phyloP scores from a whole-genome alignment of 2,329 filamentous ascomycete genomes.

The Zasmidium angulare region DNA sequence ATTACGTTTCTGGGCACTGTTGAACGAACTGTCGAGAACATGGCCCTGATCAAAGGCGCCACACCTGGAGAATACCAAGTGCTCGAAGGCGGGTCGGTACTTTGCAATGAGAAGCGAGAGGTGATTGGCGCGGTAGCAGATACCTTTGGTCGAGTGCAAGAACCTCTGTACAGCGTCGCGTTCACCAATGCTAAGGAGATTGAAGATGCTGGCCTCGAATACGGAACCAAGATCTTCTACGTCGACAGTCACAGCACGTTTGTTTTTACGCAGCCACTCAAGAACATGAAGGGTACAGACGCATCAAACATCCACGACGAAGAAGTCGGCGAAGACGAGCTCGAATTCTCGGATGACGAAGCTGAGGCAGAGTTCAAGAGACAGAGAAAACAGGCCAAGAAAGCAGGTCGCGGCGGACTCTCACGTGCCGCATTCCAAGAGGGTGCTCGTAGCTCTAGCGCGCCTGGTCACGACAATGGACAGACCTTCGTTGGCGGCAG shows the following conservation, averaged over 20 bases:
- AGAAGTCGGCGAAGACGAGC: constrained; percentile 79
- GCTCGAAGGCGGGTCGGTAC: constrained; percentile 77
- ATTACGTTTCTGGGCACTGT: constrained; percentile 74
- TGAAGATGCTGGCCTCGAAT: constrained; percentile 62
- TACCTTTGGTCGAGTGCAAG: constrained; percentile 79
- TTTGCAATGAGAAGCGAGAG: constrained; percentile 73
- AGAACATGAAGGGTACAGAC: constrained; percentile 81
- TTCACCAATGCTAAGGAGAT: constrained; percentile 72
- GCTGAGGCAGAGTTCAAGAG: constrained; percentile 64
- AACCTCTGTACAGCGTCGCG: constrained; percentile 80
- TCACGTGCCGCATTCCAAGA: constrained; percentile 22
- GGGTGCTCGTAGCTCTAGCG: constrained; percentile 4
- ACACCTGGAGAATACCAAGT: constrained; percentile 80
- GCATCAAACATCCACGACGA: constrained; percentile 95
- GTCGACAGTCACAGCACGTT: constrained; percentile 74
- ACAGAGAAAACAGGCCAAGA: constrained; percentile 36
- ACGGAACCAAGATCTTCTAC: constrained; percentile 75
- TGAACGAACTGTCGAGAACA: constrained; percentile 75
- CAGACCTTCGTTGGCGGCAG: constrained; percentile 16
- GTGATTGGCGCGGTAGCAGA: constrained; percentile 81
- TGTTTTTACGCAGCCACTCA: constrained; percentile 82
- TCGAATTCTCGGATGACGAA: constrained; percentile 96
- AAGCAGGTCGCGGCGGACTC: constrained; percentile 25
- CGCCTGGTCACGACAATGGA: constrained; percentile 11
- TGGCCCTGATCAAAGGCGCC: constrained; percentile 74